Conservation (phyloP, 495 filamentous ascomycete species). For the Hyaloscypha hepaticicola region DNA sequence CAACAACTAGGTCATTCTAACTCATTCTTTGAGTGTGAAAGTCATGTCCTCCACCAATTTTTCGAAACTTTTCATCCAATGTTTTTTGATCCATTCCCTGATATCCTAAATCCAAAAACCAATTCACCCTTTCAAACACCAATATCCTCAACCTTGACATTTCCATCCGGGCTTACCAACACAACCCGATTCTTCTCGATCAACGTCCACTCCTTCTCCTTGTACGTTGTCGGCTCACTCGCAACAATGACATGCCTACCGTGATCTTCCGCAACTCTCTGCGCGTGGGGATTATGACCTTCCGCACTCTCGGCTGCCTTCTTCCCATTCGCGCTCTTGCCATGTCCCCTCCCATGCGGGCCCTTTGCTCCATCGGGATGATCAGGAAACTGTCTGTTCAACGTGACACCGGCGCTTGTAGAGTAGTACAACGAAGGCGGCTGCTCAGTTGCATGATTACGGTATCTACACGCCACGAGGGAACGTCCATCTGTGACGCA, state of each 20-base stretch:
- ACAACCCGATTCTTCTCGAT: slow-evolving; percentile 43
- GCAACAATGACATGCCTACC: slow-evolving; percentile 50
- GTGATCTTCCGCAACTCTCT: slow-evolving; percentile 28
- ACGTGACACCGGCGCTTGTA: slow-evolving; percentile 44
- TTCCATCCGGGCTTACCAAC: slow-evolving; percentile 15
- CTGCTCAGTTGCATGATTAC: slow-evolving; percentile 47
- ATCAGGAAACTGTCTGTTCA: slow-evolving; percentile 49
- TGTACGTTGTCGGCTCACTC: slow-evolving; percentile 50
- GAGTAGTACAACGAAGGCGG: slow-evolving; percentile 49
- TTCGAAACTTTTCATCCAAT: not conserved
- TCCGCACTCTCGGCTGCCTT: not conserved
- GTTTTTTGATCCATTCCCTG: not conserved
- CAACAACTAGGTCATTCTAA: too few relatives aligned
- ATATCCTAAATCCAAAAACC: not conserved
- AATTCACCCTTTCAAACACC: not conserved
- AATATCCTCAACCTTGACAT: slow-evolving; percentile 12
- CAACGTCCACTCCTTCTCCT: slow-evolving; percentile 46
- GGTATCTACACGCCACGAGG: slow-evolving; percentile 44
- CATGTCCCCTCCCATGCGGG: slow-evolving; percentile 29
- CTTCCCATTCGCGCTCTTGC: slow-evolving; percentile 9
- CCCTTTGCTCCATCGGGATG: slow-evolving; percentile 39
- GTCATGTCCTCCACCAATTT: too few relatives aligned
- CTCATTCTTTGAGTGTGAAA: too few relatives aligned
- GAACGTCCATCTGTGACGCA: slow-evolving; percentile 41
- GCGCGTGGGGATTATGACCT: slow-evolving; percentile 20